These are phyloP conservation scores for Colletotrichum sansevieriae DNA, from an alignment of 2,329 filamentous ascomycete species.

Conservation along the genomic window DNA sequence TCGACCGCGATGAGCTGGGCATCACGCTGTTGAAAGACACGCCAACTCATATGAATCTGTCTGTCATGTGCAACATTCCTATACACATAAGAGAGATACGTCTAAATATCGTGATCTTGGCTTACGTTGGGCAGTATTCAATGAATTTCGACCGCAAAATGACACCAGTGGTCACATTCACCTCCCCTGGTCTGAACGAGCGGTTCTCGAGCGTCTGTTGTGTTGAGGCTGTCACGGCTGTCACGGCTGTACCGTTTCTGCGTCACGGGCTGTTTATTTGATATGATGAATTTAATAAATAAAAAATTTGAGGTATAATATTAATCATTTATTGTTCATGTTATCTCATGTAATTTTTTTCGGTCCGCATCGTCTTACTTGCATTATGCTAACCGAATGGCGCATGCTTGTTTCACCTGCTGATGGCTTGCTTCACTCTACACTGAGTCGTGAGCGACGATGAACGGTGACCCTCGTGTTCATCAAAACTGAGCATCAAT, in stretches of 20 bases:
- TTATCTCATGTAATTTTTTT: constrained; percentile 2
- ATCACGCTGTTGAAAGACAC: constrained; percentile 35
- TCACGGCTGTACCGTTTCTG: background rate
- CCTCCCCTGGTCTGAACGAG: constrained; percentile 5
- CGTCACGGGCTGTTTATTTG: background rate
- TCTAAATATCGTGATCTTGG: background rate
- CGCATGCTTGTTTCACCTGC: constrained; percentile 1
- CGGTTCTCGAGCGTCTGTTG: background rate
- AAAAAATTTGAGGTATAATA: background rate
- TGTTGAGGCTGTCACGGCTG: constrained; percentile 14
- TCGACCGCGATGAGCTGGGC: constrained; percentile 6
- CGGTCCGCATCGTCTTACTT: constrained; percentile 5
- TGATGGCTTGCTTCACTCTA: background rate
- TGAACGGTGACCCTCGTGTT: too few relatives aligned
- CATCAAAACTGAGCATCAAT: too few relatives aligned
- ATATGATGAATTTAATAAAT: background rate
- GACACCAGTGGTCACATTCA: background rate
- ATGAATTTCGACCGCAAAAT: background rate
- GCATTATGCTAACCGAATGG: constrained; percentile 2
- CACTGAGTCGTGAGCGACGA: background rate
- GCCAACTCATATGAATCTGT: constrained; percentile 19
- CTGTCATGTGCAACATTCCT: constrained; percentile 18
- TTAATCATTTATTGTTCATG: background rate
- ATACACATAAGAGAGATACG: background rate
- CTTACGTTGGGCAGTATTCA: constrained; percentile 8